Evolutionary conservation across 192 early-diverging fungal species (phyloP), one percentile per base, ranked within the genome.

Genomic region (Backusella circina): DNA sequence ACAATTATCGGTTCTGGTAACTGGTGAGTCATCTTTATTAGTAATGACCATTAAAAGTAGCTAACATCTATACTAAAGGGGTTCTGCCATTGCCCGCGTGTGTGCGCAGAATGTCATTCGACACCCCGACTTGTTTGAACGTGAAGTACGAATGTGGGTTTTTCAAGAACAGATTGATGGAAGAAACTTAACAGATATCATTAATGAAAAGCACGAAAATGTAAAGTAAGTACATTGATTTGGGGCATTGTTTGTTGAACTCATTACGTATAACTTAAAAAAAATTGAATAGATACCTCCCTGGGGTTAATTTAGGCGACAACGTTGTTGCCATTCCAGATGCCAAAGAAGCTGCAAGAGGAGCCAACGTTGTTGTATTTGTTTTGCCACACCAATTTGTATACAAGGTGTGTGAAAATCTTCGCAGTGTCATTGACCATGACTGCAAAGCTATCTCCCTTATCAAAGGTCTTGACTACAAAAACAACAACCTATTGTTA

Each of bases 371-470:
- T 64, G 84, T 99, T 16, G 88, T 99, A n/a, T 94, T 99, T 81
- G 96, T 98, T 23, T 87, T 98, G 68, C 96, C 96, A 35, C 96
- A 98, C 81, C 95, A 89, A 91, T 99, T 96, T 81, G 92, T 99
- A 5, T 84, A 85, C 50, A 85, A 87, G 30, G 83, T 90, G 28
- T 95, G 93, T 84, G 88, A 93, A 75, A 82, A 93, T 69, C 84
- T 98, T 30, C 87, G 88, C 71, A 93, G 91, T 18, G 85, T 87
- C 65, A 83, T 96, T 36, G 86, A 85, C 16, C 71, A 81, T 5
- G 79, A 89, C 37, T 92, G 92, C 23, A 89, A 90, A 32, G 97
- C 94, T 18, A 95, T 99, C 50, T 96, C 96, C 15, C 85, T 98
- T 37, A 96, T 98, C 82, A 98, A 98, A 30, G 72, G 72, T 31